phyloP scores from a whole-genome alignment of 108 stramenopile species.

The Poteriospumella lacustris region DNA sequence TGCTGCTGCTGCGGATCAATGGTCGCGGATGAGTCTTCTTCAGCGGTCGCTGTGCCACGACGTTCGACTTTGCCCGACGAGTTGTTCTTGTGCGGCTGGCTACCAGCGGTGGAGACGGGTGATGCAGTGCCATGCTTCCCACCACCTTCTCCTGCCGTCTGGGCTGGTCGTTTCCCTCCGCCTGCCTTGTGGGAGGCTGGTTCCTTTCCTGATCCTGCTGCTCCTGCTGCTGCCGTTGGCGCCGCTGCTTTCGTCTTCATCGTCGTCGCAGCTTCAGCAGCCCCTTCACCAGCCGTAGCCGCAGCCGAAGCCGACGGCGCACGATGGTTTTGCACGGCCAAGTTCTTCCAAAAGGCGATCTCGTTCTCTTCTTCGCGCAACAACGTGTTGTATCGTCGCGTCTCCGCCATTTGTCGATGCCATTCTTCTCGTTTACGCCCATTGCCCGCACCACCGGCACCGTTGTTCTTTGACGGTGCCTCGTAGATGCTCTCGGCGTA shows the following conservation, averaged over 20 bases:
- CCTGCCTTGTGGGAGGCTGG: background rate
- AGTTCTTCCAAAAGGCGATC: background rate
- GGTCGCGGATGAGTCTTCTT: no score
- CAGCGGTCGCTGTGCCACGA: background rate
- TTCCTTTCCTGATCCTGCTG: background rate
- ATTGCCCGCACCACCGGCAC: no score
- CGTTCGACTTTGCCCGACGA: background rate
- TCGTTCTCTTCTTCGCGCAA: conserved; percentile 15
- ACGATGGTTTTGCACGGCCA: background rate
- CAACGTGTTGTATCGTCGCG: conserved; percentile 3
- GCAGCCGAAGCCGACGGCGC: background rate
- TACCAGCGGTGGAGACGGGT: background rate
- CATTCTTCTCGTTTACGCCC: no score
- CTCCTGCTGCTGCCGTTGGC: background rate
- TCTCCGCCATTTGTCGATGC: no score
- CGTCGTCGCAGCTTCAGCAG: background rate
- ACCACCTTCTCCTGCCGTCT: background rate
- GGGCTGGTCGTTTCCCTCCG: background rate
- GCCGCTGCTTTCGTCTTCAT: background rate
- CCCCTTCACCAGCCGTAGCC: background rate
- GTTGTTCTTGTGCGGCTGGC: background rate
- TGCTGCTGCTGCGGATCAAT: no score
- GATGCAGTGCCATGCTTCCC: background rate
- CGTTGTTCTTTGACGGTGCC: no score
- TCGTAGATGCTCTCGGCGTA: no score